A percentile compares a stretch with the other conserved stretches of the same genome.
Conservation (phyloP, 331 rosid genomes). For the Arachis monticola region DNA sequence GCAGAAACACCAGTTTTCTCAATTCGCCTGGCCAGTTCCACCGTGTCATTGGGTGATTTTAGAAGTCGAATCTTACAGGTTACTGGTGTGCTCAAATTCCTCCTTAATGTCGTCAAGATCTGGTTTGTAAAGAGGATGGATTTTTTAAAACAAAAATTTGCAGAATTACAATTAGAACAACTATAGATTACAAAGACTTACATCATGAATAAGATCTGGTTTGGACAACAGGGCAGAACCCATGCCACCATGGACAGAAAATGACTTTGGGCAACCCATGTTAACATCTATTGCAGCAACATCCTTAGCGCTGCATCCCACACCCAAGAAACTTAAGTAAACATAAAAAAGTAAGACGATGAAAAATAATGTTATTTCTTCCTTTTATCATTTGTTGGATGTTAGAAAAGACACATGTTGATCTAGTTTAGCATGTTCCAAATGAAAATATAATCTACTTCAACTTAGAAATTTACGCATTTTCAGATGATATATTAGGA, state of each 20-base stretch:
- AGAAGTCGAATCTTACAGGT: conserved; percentile 89
- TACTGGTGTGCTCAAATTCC: conserved; percentile 79
- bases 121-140: conserved; percentile 44
- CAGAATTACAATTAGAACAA: conserved; percentile 27
- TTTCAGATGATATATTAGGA: conserved; percentile 16
- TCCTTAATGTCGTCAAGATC: conserved; percentile 83
- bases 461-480: neutral
- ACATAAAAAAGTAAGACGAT: conserved; percentile 9
- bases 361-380: conserved; percentile 1
- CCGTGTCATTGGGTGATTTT: conserved; percentile 71
- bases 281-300: conserved; percentile 91
- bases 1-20: conserved; percentile 95
- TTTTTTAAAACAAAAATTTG: conserved; percentile 13
- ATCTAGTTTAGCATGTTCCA: too few relatives aligned
- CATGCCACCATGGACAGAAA: conserved; percentile 94
- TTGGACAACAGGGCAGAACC: conserved; percentile 80
- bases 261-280: conserved; percentile 95
- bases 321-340: conserved; percentile 7
- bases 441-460: too few relatives aligned
- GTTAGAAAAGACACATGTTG: conserved; percentile 16
- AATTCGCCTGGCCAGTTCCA: conserved; percentile 80
- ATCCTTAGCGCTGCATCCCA: conserved; percentile 66
- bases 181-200: conserved; percentile 40
- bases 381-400: conserved; percentile 14
- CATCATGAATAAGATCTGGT: conserved; percentile 90